Evolutionary conservation across 495 filamentous ascomycete species (phyloP).

Genomic region (Jackrogersella multiformis): DNA sequence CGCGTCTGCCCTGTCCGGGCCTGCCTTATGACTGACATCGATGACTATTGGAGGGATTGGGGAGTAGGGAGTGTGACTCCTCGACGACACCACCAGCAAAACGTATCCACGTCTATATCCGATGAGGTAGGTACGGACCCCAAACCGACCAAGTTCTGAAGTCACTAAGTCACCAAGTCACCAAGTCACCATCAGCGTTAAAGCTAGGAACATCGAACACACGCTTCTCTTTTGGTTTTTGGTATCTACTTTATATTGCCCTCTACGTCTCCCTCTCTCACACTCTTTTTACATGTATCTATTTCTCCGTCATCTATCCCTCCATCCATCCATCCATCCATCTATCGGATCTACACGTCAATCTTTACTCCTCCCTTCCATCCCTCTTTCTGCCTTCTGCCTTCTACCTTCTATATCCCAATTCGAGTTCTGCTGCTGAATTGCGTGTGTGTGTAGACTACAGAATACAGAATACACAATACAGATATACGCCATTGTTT

Average conservation of each 20-base stretch:
- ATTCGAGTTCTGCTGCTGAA: neutral
- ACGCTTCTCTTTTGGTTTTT: neutral
- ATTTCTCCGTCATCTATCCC: neutral
- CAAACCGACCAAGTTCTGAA: slow-evolving; percentile 30
- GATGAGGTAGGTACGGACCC: slow-evolving; percentile 41
- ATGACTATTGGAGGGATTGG: slow-evolving; percentile 40
- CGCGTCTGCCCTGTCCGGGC: slow-evolving; percentile 36
- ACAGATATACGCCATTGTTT: neutral
- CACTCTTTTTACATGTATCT: neutral
- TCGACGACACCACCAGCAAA: slow-evolving; percentile 47
- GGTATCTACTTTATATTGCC: slow-evolving; percentile 3
- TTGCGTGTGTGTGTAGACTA: neutral
- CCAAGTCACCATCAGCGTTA: no score
- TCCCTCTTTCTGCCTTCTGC: slow-evolving; percentile 15
- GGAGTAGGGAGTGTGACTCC: slow-evolving; percentile 42
- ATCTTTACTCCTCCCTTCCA: neutral
- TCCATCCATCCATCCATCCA: neutral
- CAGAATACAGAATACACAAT: neutral
- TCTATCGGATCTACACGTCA: neutral
- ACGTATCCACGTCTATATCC: slow-evolving; percentile 48
- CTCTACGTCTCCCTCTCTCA: slow-evolving; percentile 4
- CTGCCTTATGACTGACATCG: slow-evolving; percentile 45
- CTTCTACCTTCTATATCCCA: neutral
- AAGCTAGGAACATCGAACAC: slow-evolving; percentile 6
- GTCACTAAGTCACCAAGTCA: no score